Evolutionary conservation across 371 early-diverging fungal species (phyloP), one percentile per base, ranked within the genome.

Genomic region (Rhizomucor miehei): DNA sequence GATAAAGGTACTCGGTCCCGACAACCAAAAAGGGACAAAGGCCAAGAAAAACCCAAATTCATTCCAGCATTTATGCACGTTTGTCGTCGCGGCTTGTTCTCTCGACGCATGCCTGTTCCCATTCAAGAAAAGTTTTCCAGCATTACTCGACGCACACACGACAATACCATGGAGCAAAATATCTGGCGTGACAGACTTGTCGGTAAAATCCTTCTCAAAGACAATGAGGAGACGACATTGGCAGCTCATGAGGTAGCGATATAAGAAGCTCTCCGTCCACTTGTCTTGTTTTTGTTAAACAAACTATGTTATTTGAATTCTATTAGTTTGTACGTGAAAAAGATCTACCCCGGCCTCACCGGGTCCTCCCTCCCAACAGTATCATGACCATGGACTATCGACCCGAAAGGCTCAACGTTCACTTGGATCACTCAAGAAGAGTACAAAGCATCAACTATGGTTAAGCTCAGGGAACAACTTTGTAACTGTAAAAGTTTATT

Each of bases 381-480:
- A 16, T 68, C 0, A 25, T 59, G 41, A 77, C 77, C 0, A 69
- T 63, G 72, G 77, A 74, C 40, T 74, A 53, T 38, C 52, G 66
- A 14, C 62, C 70, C 11, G 66, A 69, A 0, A 65, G 77, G 6
- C 51, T 77, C 11, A 77, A 77, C 50, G 48, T 77, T 10, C 45
- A 53, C 11, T 51, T 77, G 19, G 72, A 73, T 44, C 45, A 60
- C 3, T 60, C 48, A 23, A 64, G 55, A 46, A 56, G 55, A 41
- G 57, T 66, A 4, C 52, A 46, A 6, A 58, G 56, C 52, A 68
- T 71, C 0, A 52, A 62, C 25, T 66, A 62, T 51, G 74, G 77
- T 24, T 77, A 62, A 71, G 40, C 23, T 40, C 20, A 23, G 20
- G 14, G 23, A 6, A 24, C 46, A 46, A 24, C 16, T 21, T 14